Evolutionary conservation across 257 asterid species (phyloP).

Genomic region (Penstemon barbatus): DNA sequence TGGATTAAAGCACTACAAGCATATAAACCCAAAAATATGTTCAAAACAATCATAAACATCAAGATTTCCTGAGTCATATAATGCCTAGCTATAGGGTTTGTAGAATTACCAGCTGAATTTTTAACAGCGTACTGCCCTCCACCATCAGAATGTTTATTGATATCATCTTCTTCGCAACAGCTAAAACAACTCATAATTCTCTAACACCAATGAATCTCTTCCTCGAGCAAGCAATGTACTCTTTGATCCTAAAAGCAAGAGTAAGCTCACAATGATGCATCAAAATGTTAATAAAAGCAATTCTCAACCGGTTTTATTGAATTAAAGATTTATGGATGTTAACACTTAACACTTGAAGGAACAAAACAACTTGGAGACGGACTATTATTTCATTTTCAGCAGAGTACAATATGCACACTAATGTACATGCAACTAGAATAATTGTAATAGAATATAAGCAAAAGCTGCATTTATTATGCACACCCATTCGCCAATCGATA

Average conservation of each 20-base stretch:
- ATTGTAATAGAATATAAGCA: background rate
- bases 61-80: slow-evolving; percentile 3
- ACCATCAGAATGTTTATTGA: slow-evolving; percentile 53
- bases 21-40: background rate
- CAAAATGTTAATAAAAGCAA: background rate
- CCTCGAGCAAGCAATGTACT: slow-evolving; percentile 12
- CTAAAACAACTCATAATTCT: slow-evolving; percentile 65
- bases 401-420: background rate
- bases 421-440: background rate
- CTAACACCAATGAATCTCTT: slow-evolving; percentile 24
- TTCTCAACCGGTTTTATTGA: no score
- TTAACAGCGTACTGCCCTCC: slow-evolving; percentile 53
- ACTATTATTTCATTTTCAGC: background rate
- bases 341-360: background rate
- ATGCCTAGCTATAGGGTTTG: slow-evolving; percentile 8
- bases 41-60: background rate
- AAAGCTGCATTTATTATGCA: background rate
- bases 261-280: slow-evolving; percentile 1
- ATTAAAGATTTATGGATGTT: no score
- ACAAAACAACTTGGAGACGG: slow-evolving; percentile 7
- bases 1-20: background rate
- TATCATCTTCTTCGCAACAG: slow-evolving; percentile 69
- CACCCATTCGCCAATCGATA: background rate
- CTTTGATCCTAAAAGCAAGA: slow-evolving; percentile 27
- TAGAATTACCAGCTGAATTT: slow-evolving; percentile 54